These are phyloP conservation scores for Eragrostis tef DNA, from an alignment of 202 grass and related monocot species.

Conservation along the genomic window DNA sequence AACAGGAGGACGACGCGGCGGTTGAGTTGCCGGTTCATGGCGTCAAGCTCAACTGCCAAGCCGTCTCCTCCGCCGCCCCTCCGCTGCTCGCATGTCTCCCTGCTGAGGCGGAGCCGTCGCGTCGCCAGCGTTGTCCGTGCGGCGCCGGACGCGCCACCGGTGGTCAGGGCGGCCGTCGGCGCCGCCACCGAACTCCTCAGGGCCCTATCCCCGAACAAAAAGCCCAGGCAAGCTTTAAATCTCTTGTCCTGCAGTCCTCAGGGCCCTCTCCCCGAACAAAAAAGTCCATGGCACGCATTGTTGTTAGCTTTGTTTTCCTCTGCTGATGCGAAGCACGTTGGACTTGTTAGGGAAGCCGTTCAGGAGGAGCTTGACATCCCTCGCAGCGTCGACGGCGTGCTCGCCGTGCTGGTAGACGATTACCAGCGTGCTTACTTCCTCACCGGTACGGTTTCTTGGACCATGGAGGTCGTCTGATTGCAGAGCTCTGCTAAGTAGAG, in stretches of 20 bases:
- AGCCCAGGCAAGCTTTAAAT: conserved; percentile 23
- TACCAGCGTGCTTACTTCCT: conserved; percentile 88
- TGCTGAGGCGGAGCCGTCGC: background rate
- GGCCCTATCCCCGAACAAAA: conserved; percentile 47
- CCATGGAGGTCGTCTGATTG: too few species aligned
- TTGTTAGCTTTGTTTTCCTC: too few species aligned
- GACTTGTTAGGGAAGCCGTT: too few species aligned
- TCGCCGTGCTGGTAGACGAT: conserved; percentile 64
- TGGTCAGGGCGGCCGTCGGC: conserved; percentile 56
- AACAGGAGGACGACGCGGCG: too few species aligned
- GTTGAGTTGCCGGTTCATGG: conserved; percentile 25
- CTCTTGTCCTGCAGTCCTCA: conserved; percentile 30
- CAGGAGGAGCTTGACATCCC: too few species aligned
- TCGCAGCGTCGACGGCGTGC: conserved; percentile 61
- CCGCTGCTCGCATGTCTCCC: background rate
- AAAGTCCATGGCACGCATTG: background rate
- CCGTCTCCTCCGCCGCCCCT: background rate
- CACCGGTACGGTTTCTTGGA: conserved; percentile 53
- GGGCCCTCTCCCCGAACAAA: background rate
- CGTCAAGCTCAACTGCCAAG: conserved; percentile 12
- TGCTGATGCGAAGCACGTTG: background rate
- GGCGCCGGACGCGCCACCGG: conserved; percentile 35
- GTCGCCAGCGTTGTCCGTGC: background rate
- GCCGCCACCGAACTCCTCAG: conserved; percentile 67
- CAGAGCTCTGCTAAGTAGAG: too few species aligned